Conservation (phyloP, 2,329 filamentous ascomycete genomes). For the Coniochaeta sp. region DNA sequence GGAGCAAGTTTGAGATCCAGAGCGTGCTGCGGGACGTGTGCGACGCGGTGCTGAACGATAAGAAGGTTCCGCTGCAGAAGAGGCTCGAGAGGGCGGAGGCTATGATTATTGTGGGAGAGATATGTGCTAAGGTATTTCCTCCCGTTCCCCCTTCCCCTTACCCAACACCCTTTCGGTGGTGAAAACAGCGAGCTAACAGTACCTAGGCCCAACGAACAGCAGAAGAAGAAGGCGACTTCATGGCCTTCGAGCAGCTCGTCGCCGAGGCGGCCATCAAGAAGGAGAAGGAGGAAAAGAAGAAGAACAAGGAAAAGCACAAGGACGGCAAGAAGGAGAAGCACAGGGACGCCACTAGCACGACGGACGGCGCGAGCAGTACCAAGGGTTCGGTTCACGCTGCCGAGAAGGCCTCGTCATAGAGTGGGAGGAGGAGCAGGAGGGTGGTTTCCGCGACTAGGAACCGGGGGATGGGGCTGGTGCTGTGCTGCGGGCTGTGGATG, state of each 20-base stretch:
- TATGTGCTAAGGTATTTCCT: slow-evolving; percentile 83
- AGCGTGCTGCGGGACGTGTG: slow-evolving; percentile 92
- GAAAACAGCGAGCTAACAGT: slow-evolving; percentile 11
- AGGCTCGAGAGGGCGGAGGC: slow-evolving; percentile 86
- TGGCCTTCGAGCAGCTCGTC: slow-evolving; percentile 97
- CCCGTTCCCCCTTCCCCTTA: slow-evolving; percentile 17
- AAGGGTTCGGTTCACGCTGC: slow-evolving; percentile 8
- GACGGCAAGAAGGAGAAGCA: slow-evolving; percentile 17
- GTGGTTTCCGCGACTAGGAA: not conserved
- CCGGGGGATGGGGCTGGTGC: not conserved
- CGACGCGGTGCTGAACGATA: slow-evolving; percentile 74
- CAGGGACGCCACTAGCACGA: slow-evolving; percentile 22
- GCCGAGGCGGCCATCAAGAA: slow-evolving; percentile 95
- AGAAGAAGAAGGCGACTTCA: slow-evolving; percentile 96
- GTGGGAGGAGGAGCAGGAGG: not conserved
- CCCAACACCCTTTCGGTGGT: not conserved
- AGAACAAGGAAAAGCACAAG: slow-evolving; percentile 51
- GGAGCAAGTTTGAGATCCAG: slow-evolving; percentile 97
- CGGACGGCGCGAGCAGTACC: slow-evolving; percentile 11
- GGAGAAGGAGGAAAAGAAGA: slow-evolving; percentile 75
- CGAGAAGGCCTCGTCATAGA: slow-evolving; percentile 1
- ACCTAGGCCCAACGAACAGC: slow-evolving; percentile 74
- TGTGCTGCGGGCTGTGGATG: not conserved
- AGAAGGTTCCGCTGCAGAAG: slow-evolving; percentile 75
- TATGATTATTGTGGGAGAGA: slow-evolving; percentile 78